Evolutionary conservation across 768 basidiomycete genomes (phyloP).

Genomic region (Lyophyllum semitale): DNA sequence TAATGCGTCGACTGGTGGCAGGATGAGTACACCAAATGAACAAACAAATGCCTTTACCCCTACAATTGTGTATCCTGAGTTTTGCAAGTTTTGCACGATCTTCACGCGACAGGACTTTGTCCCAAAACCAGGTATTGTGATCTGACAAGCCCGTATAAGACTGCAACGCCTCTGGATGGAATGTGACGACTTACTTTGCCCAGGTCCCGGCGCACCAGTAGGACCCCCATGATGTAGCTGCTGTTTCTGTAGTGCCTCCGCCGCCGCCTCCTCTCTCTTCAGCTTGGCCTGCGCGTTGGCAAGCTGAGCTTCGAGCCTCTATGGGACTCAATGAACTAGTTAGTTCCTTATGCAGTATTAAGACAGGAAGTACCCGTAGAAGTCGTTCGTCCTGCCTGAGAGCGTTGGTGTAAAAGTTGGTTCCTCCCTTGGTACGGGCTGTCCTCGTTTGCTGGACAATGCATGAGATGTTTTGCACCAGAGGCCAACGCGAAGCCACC

Average conservation of each 20-base stretch:
- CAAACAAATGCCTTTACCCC: constrained; percentile 3
- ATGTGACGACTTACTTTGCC: not conserved
- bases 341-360: not conserved
- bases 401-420: constrained; percentile 21
- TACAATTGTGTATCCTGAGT: constrained; percentile 31
- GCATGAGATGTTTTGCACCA: constrained; percentile 2
- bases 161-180: not conserved
- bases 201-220: not conserved
- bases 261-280: constrained; percentile 27
- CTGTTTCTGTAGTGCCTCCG: constrained; percentile 17
- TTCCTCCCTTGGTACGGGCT: constrained; percentile 21
- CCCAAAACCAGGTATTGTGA: constrained; percentile 27
- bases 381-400: constrained; percentile 27
- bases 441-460: constrained; percentile 16
- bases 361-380: constrained; percentile 19
- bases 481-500: not conserved
- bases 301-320: constrained; percentile 32
- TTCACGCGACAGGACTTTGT: constrained; percentile 25
- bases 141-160: constrained; percentile 5
- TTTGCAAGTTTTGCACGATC: constrained; percentile 27
- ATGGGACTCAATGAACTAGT: constrained; percentile 5
- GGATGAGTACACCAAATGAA: not conserved
- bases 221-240: constrained; percentile 7
- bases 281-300: constrained; percentile 22
- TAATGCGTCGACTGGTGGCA: constrained; percentile 27